Conservation (phyloP, 192 early-diverging fungal species). For the Coemansia sp. region DNA sequence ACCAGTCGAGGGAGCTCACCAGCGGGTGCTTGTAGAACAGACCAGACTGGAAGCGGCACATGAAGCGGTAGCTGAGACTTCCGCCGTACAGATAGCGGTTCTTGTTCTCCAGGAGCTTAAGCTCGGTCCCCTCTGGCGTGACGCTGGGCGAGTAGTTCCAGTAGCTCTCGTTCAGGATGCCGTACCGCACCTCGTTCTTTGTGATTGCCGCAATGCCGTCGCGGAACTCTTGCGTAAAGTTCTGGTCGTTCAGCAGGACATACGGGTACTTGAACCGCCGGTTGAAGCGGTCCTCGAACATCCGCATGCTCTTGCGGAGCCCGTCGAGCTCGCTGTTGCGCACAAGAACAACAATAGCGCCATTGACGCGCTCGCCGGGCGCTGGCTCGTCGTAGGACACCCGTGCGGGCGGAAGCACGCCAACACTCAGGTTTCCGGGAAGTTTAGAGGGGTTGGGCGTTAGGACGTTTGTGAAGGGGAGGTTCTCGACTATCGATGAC, state of each 20-base stretch:
- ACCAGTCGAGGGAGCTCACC: conserved; percentile 61
- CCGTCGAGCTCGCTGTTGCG: conserved; percentile 68
- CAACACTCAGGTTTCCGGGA: conserved; percentile 10
- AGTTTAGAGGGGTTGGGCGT: not conserved
- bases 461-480: conserved; percentile 20
- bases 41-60: conserved; percentile 71
- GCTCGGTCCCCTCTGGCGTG: conserved; percentile 34
- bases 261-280: conserved; percentile 72
- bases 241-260: conserved; percentile 74
- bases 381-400: conserved; percentile 44
- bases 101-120: conserved; percentile 48
- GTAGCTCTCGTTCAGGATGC: conserved; percentile 29
- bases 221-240: conserved; percentile 70
- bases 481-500: conserved; percentile 13
- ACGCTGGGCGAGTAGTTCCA: conserved; percentile 53
- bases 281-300: conserved; percentile 73
- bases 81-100: conserved; percentile 64
- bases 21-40: conserved; percentile 66
- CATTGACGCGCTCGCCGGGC: conserved; percentile 52
- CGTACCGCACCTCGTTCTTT: conserved; percentile 49
- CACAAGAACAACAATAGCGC: conserved; percentile 63
- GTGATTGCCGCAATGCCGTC: conserved; percentile 46
- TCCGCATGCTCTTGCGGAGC: conserved; percentile 58
- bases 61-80: conserved; percentile 68
- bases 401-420: conserved; percentile 21